phyloP scores from a whole-genome alignment of 768 basidiomycete genomes.

The Dentipellis sp. region DNA sequence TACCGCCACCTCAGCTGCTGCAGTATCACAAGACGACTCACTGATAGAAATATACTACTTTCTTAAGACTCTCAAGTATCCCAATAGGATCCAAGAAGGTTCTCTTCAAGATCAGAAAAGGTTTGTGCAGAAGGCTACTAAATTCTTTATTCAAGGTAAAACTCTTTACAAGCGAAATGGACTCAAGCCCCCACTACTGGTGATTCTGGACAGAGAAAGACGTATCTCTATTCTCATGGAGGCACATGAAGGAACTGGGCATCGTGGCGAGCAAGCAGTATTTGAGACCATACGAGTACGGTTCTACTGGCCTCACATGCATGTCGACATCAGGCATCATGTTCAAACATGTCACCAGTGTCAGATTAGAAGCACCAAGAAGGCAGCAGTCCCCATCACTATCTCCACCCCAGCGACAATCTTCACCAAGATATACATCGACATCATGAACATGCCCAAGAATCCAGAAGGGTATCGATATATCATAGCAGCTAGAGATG shows the following conservation, averaged over 20 bases:
- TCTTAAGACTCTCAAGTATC: conserved; percentile 2
- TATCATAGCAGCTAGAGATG: background rate
- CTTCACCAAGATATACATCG: background rate
- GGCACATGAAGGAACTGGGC: conserved; percentile 16
- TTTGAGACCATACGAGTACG: conserved; percentile 4
- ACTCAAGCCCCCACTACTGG: too few species aligned
- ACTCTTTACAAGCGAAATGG: too few species aligned
- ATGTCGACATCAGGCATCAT: background rate
- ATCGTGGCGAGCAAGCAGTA: conserved; percentile 10
- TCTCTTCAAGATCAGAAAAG: background rate
- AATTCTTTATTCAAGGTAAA: too few species aligned
- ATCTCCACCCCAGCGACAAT: background rate
- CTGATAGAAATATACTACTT: conserved; percentile 16
- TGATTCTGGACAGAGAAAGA: background rate
- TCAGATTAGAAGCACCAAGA: background rate
- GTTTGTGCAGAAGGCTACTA: too few species aligned
- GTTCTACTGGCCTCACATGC: conserved; percentile 7
- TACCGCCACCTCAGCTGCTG: too few species aligned
- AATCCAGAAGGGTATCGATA: background rate
- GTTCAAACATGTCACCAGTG: background rate
- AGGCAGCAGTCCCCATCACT: background rate
- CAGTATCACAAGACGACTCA: background rate
- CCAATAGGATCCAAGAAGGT: background rate
- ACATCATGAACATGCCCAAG: background rate
- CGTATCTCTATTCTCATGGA: conserved; percentile 6